These are phyloP conservation scores for Monosporascus sp. DNA, from an alignment of 2,329 filamentous ascomycete species.

Conservation along the genomic window DNA sequence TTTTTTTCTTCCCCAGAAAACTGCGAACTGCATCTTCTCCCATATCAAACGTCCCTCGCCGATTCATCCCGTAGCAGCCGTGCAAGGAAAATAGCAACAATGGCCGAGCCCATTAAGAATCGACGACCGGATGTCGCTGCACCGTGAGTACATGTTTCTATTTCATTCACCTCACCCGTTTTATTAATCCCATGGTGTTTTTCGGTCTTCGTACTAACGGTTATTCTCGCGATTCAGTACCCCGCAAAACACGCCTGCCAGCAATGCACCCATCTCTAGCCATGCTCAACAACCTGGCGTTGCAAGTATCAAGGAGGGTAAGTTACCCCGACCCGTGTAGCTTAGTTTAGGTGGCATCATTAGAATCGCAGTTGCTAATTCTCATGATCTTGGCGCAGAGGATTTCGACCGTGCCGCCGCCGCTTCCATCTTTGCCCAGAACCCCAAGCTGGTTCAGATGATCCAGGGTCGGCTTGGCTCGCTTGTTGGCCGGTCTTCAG, in stretches of 20 bases:
- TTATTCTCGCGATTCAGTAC: constrained; percentile 59
- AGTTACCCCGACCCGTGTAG: constrained; percentile 27
- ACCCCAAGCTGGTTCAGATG: constrained; percentile 92
- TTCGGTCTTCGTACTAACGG: constrained; percentile 15
- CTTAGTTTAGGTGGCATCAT: background rate
- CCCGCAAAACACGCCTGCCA: constrained; percentile 95
- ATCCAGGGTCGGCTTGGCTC: constrained; percentile 94
- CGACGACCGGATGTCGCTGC: constrained; percentile 54
- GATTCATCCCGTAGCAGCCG: background rate
- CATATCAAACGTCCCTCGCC: background rate
- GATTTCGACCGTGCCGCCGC: constrained; percentile 82
- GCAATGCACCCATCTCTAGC: constrained; percentile 93
- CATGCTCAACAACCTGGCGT: constrained; percentile 94
- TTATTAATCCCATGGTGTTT: background rate
- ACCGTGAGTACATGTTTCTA: constrained; percentile 44
- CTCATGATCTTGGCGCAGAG: constrained; percentile 54
- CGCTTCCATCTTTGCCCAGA: constrained; percentile 90
- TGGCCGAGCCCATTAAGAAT: constrained; percentile 61
- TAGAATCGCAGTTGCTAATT: background rate
- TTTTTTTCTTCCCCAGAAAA: background rate
- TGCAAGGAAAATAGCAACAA: constrained; percentile 31
- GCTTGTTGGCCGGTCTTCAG: constrained; percentile 90
- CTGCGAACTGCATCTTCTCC: background rate
- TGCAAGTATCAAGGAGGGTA: constrained; percentile 96
- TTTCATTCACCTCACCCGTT: constrained; percentile 4